Percentiles rank a stretch among this genome's conserved stretches.
Evolutionary conservation across 164 flowering plant species (phyloP).

Genomic region (Aristolochia fimbriata): DNA sequence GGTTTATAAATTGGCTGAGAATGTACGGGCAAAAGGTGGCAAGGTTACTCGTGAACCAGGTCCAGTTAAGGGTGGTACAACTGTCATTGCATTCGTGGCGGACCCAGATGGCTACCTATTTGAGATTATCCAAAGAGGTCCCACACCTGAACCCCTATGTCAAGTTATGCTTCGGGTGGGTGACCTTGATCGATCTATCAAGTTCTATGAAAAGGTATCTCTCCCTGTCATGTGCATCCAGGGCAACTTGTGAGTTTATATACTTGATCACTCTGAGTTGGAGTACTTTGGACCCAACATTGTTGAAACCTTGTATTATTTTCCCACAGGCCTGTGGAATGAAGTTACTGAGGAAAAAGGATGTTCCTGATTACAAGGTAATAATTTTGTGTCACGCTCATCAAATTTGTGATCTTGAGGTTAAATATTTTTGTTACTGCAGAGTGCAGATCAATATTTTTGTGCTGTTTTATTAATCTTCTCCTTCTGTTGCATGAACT

Average conservation of each 20-base stretch:
- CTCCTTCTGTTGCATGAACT: conserved; percentile 6
- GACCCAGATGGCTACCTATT: conserved; percentile 95
- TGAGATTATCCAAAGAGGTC: conserved; percentile 77
- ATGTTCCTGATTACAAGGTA: conserved; percentile 82
- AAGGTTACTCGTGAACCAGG: conserved; percentile 85
- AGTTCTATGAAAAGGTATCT: conserved; percentile 87
- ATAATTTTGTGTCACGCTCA: background rate
- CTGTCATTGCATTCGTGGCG: conserved; percentile 81
- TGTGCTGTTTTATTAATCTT: background rate
- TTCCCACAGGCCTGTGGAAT: conserved; percentile 76
- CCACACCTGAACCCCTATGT: conserved; percentile 89
- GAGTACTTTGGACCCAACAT: too few species aligned
- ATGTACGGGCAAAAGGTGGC: conserved; percentile 74
- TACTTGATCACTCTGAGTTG: background rate
- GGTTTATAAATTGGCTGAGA: conserved; percentile 81
- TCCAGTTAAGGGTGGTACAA: conserved; percentile 77
- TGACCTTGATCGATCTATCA: conserved; percentile 77
- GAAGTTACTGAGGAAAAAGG: conserved; percentile 55
- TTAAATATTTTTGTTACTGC: background rate
- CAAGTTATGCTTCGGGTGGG: conserved; percentile 99
- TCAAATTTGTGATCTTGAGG: too few species aligned
- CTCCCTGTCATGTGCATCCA: background rate
- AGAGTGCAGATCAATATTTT: background rate
- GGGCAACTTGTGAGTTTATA: background rate
- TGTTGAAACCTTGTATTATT: too few species aligned